Evolutionary conservation across 2,329 filamentous ascomycete species (phyloP), one percentile per base, ranked within the genome.

Genomic region (Pseudofabraea citricarpa): DNA sequence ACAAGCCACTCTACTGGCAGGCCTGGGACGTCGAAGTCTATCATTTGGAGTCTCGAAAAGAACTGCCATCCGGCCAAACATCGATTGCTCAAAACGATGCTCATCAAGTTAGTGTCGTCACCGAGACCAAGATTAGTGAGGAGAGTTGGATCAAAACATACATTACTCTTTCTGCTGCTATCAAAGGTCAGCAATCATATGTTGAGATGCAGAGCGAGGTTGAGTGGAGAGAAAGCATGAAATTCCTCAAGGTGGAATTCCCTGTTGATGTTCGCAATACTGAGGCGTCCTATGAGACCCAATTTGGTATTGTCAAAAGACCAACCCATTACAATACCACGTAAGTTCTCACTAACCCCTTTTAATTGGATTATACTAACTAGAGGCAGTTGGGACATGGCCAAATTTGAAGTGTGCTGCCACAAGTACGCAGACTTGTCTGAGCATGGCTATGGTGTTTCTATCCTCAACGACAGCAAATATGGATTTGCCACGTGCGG

Each of bases 221-320:
- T n/a, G 88, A 96, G 61, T 98, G 93, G 93, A 86, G 85, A 54
- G 93, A 98, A 65, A 89, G 81, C 10, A 96, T 93, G 85, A 95
- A 93, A 62, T 97, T 97, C 74, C 77, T 98, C 60, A 98, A 98
- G 73, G 91, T 97, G 40, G 93, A 98, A 64, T 98, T 98, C 68
- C 91, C 93, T 0, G 90, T 96, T 50, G 85, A 94, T 57, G 76
- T 97, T 50, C 79, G 82, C 54, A 96, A 91, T 66, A 95, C 85
- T 0, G 90, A 96, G 66, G 93, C 93, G 23, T 87, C 83, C 10
- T 98, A 98, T 64, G 93, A 98, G 66, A 95, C 89, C 6, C 90
- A 95, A 58, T 97, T 88, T 59, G 91, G 91, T 55, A 81, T 96
- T 54, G 83, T 93, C 50, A 81, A 81, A 54, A 80, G 93, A 22